phyloP scores from a whole-genome alignment of 495 filamentous ascomycete genomes.

The Xylaria castorea region DNA sequence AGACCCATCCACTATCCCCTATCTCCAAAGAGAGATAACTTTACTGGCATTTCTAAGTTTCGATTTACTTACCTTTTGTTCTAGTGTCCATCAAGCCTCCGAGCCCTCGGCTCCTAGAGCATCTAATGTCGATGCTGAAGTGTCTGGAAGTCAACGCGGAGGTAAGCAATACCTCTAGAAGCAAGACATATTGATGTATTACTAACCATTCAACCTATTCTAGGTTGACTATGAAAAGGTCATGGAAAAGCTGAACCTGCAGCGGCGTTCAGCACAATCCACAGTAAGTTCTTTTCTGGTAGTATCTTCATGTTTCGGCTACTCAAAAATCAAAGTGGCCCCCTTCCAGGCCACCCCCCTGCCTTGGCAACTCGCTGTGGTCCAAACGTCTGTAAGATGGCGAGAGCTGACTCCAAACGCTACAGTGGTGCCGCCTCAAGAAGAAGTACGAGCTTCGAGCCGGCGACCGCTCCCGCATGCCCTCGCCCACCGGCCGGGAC shows the following conservation, averaged over 20 bases:
- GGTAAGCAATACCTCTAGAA: not conserved
- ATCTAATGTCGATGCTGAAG: not conserved
- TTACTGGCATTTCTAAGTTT: not conserved
- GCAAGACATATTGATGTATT: not conserved
- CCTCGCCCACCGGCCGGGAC: not conserved
- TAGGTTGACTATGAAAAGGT: not conserved
- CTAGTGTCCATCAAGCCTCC: not conserved
- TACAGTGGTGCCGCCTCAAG: not conserved
- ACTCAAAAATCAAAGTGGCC: not conserved
- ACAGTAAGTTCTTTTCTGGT: not conserved
- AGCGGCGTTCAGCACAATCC: not conserved
- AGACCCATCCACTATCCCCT: not conserved
- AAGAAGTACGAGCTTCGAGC: not conserved
- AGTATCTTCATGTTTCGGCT: not conserved
- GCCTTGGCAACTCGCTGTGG: not conserved
- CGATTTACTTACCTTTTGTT: not conserved
- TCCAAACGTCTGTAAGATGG: not conserved
- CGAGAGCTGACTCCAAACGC: not conserved
- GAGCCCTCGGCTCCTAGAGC: not conserved
- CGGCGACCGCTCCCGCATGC: not conserved
- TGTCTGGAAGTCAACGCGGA: not conserved
- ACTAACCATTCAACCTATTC: not conserved
- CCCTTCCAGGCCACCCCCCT: not conserved
- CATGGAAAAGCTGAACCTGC: fast-evolving
- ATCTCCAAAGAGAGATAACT: not conserved